A percentile compares a stretch with the other conserved stretches of the same genome.
Evolutionary conservation across 768 basidiomycete genomes (phyloP).

Genomic region (Boletus subparvulus): DNA sequence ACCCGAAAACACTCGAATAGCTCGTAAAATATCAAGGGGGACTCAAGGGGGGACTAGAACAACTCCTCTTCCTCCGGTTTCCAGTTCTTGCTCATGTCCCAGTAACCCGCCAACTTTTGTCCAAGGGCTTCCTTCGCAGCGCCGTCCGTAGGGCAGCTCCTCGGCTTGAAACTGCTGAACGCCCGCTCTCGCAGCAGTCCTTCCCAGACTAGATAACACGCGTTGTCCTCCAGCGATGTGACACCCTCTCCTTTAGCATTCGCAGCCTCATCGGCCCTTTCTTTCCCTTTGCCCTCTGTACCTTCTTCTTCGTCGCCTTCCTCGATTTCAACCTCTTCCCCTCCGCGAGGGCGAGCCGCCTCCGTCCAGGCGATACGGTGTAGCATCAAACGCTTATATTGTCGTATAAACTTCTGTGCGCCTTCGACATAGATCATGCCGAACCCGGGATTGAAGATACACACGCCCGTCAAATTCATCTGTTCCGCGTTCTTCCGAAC

Average conservation of each 20-base stretch:
- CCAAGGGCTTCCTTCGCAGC: conserved; percentile 87
- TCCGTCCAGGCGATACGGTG: conserved; percentile 94
- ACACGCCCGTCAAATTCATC: conserved; percentile 80
- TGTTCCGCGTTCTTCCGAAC: conserved; percentile 96
- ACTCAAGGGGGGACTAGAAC: conserved; percentile 47
- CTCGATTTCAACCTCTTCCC: conserved; percentile 68
- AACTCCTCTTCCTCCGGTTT: conserved; percentile 78
- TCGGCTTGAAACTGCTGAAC: conserved; percentile 79
- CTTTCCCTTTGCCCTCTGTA: conserved; percentile 28
- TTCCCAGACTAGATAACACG: conserved; percentile 91
- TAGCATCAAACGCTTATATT: conserved; percentile 85
- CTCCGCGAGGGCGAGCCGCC: conserved; percentile 74
- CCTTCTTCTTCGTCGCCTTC: conserved; percentile 46
- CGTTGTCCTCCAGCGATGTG: conserved; percentile 76
- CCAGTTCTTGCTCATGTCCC: conserved; percentile 95
- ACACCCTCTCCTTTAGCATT: conserved; percentile 13
- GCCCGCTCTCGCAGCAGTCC: conserved; percentile 80
- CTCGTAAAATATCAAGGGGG: background rate
- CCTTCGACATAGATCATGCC: conserved; percentile 94
- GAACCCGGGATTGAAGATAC: conserved; percentile 88
- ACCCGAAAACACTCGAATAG: no score
- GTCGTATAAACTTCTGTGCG: conserved; percentile 76
- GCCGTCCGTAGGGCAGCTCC: conserved; percentile 79
- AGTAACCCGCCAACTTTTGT: conserved; percentile 81
- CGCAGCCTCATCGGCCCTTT: conserved; percentile 33